These are phyloP conservation scores for Chimonanthus salicifolius DNA, from an alignment of 164 flowering plant species.

Conservation along the genomic window DNA sequence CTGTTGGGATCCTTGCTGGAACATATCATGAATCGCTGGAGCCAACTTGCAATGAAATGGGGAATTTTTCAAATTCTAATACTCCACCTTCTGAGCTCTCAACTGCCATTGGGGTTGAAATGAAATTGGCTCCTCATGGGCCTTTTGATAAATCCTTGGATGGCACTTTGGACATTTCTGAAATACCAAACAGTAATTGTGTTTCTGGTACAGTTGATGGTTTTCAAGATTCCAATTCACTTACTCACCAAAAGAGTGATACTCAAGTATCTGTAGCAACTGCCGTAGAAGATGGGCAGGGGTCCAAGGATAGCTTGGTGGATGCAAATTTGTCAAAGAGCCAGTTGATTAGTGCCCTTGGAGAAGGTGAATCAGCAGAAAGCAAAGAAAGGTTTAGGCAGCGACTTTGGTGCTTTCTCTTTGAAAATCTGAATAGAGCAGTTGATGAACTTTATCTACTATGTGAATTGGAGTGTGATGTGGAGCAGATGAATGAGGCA, in stretches of 20 bases:
- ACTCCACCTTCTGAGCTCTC: constrained; percentile 9
- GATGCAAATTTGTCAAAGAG: constrained; percentile 23
- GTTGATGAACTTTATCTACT: constrained; percentile 94
- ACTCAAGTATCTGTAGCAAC: constrained; percentile 18
- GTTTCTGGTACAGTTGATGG: constrained; percentile 12
- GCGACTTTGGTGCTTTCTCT: constrained; percentile 88
- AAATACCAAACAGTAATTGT: constrained; percentile 6
- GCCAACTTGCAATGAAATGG: constrained; percentile 5
- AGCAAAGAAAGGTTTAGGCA: constrained; percentile 93
- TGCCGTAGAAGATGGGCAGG: constrained; percentile 23
- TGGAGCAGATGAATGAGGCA: constrained; percentile 89
- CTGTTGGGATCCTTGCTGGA: constrained; percentile 16
- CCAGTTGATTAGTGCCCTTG: constrained; percentile 24
- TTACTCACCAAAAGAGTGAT: constrained; percentile 16
- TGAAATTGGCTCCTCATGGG: constrained; percentile 9
- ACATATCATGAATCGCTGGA: constrained; percentile 13
- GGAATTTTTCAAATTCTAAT: constrained; percentile 3
- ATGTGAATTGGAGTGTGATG: constrained; percentile 90
- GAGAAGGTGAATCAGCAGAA: constrained; percentile 49
- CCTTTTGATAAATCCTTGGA: constrained; percentile 17
- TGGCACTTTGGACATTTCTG: constrained; percentile 21
- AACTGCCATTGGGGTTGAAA: constrained; percentile 17
- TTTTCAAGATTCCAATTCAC: constrained; percentile 17
- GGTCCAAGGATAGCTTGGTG: constrained; percentile 10
- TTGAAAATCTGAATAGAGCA: constrained; percentile 93